Base-by-base conservation (phyloP, 148 eudicot genomes). In the Gaultheria prostrata region DNA sequence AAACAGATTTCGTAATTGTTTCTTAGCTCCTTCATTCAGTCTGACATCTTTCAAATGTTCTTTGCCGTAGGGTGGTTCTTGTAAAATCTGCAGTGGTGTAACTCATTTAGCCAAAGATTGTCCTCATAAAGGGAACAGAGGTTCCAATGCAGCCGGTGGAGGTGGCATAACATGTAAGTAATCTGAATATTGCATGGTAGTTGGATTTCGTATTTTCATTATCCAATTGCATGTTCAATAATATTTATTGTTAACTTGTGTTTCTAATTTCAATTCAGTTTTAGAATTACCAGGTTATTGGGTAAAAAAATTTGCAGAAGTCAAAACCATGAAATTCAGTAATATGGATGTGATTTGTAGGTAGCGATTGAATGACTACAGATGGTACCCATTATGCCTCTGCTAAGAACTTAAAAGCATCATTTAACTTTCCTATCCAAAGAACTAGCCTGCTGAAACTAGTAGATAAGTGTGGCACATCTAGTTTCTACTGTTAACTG, bases 51-150 rank as follows among this genome's bases (percentile, higher is more conserved):
- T 12, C 17, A 24, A 81, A 71, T 84, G 33, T 7, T 11, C 53
- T 81, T 81, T 14, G 20, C 12, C 77, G 70, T 82, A 96, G 99
- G 99, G 99, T 53, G 99, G 98, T 35, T 88, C 92, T 82, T 97
- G 99, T 88, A 93, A 97, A 88, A 86, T 94, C 86, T 97, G 99
- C 88, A 88, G 93, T 61, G 98, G 93, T 11, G 84, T 94, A 33
- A 93, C 93, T 75, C 99, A 94, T 92, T 89, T 97, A 88, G 98
- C 97, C 53, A 89, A 84, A 88, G 98, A 97, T 83, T 97, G 99
- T 88, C 99, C 98, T 20, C 81, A 88, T 72, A 92, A 93, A 87
- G 89, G 86, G 48, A 72, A n/a, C 79, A 87, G 82, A 80, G 77
- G 56, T 73, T 87, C 88, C 39, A 75, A 61, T 80, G 86, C 84